phyloP scores from a whole-genome alignment of 1,139 yeast genomes.

The Dujonia santamariae region DNA sequence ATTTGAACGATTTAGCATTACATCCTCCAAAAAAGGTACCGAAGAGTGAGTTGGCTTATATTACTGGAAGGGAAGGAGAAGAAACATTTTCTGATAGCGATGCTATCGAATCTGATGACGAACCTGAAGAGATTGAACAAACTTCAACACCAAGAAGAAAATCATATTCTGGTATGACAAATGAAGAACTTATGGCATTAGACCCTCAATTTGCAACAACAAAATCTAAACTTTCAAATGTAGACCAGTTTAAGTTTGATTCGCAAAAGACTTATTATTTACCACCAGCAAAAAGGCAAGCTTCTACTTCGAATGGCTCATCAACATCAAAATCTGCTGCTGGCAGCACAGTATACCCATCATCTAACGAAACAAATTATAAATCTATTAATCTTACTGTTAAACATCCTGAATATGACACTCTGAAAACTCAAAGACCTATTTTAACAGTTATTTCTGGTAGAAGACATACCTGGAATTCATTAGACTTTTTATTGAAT shows the following conservation, averaged over 20 bases:
- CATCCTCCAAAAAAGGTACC: conserved; percentile 12
- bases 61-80: conserved; percentile 1
- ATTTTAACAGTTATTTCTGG: conserved; percentile 39
- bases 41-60: conserved; percentile 7
- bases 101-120: conserved; percentile 8
- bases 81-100: conserved; percentile 8
- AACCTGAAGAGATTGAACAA: conserved; percentile 4
- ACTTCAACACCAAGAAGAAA: conserved; percentile 32
- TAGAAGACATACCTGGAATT: conserved; percentile 45
- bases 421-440: conserved; percentile 22
- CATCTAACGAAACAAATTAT: conserved; percentile 41
- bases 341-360: conserved; percentile 21
- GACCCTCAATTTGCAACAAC: conserved; percentile 52
- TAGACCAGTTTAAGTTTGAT: conserved; percentile 42
- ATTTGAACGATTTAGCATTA: conserved; percentile 21
- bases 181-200: conserved; percentile 58
- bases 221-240: conserved; percentile 27
- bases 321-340: conserved; percentile 8
- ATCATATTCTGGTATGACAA: conserved; percentile 61
- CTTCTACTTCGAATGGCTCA: conserved; percentile 1
- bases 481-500: conserved; percentile 36
- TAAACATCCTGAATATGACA: conserved; percentile 31
- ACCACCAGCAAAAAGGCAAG: conserved; percentile 14
- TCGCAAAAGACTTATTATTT: conserved; percentile 35
- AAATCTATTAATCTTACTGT: conserved; percentile 38